A percentile compares a stretch with the other conserved stretches of the same genome.
Evolutionary conservation across 345 rosid species (phyloP).

Genomic region (Psidium friedrichsthalianum): DNA sequence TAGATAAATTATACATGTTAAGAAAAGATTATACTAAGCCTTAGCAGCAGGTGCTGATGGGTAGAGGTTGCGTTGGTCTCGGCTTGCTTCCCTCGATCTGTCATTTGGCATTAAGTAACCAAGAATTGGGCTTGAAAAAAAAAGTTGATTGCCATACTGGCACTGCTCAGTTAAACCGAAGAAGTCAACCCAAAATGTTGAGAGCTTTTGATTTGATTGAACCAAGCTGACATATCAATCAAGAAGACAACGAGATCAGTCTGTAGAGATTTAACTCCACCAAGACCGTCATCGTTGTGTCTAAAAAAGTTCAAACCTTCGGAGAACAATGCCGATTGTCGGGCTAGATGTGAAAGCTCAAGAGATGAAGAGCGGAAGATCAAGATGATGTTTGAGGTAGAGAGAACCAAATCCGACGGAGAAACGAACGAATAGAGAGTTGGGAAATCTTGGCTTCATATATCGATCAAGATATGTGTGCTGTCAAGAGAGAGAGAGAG

Average conservation of each 20-base stretch:
- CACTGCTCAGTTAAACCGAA: constrained; percentile 12
- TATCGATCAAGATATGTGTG: too few relatives aligned
- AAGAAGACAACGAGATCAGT: neutral
- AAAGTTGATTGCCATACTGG: constrained; percentile 1
- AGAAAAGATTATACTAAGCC: neutral
- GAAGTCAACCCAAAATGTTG: neutral
- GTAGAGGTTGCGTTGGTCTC: neutral
- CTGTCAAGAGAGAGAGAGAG: too few relatives aligned
- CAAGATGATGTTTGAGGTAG: too few relatives aligned
- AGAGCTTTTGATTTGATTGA: constrained; percentile 8
- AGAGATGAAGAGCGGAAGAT: too few relatives aligned
- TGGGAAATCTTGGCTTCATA: too few relatives aligned
- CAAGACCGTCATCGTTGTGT: too few relatives aligned
- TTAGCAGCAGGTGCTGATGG: neutral
- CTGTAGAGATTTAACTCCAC: neutral
- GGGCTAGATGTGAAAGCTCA: too few relatives aligned
- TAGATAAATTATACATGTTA: neutral
- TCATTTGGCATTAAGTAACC: neutral
- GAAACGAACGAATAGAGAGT: too few relatives aligned
- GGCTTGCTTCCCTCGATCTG: neutral
- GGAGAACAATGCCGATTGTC: too few relatives aligned
- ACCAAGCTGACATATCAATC: constrained; percentile 1
- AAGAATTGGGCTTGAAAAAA: neutral
- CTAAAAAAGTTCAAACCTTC: too few relatives aligned
- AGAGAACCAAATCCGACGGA: too few relatives aligned